These are phyloP conservation scores for Aspergillus coremiiformis DNA, from an alignment of 495 filamentous ascomycete species.

Conservation along the genomic window DNA sequence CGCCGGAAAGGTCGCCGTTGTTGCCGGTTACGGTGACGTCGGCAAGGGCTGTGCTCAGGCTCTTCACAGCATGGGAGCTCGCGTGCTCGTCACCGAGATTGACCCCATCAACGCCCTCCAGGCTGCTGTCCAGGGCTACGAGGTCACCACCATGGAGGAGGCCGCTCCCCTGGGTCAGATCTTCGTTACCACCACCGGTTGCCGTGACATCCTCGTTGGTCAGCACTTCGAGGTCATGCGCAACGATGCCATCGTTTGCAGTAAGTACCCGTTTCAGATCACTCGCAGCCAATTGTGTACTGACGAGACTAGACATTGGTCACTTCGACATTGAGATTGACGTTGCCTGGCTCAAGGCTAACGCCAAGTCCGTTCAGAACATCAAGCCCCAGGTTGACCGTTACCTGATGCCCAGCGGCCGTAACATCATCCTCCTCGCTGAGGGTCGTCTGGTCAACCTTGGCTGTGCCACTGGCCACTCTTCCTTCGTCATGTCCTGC, in stretches of 20 bases:
- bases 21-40: constrained; percentile 97
- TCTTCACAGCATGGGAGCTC: constrained; percentile 92
- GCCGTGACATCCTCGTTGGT: constrained; percentile 91
- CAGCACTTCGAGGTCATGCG: constrained; percentile 94
- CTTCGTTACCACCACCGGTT: constrained; percentile 98
- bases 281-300: background rate
- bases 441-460: constrained; percentile 99
- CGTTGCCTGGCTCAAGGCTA: constrained; percentile 98
- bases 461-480: constrained; percentile 97
- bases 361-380: constrained; percentile 84
- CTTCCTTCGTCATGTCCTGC: constrained; percentile 99
- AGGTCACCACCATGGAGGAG: constrained; percentile 97
- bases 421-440: constrained; percentile 95
- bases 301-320: constrained; percentile 68
- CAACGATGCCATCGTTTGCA: constrained; percentile 99
- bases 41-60: constrained; percentile 98
- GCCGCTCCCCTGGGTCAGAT: constrained; percentile 84
- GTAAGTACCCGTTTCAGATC: constrained; percentile 44
- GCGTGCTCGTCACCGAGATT: constrained; percentile 92
- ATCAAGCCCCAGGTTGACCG: constrained; percentile 99
- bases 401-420: constrained; percentile 86
- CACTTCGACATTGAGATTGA: constrained; percentile 99
- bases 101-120: constrained; percentile 99
- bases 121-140: constrained; percentile 92
- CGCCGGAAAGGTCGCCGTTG: constrained; percentile 95